phyloP scores from a whole-genome alignment of 2,329 filamentous ascomycete species.

The Clonostachys solani region DNA sequence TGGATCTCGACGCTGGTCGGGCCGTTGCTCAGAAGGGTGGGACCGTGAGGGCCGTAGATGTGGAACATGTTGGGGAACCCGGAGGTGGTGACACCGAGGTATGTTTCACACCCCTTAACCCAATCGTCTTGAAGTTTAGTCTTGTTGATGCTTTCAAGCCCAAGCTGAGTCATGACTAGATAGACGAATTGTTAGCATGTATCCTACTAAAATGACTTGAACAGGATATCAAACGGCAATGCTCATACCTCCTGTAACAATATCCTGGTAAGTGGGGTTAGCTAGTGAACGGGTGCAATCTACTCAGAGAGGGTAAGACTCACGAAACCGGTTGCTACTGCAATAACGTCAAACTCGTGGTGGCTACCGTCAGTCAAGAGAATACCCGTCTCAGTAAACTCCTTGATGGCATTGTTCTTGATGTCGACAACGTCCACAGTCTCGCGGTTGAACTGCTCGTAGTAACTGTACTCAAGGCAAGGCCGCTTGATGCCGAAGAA shows the following conservation, averaged over 20 bases:
- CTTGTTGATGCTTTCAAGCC: constrained; percentile 31
- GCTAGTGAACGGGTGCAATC: too few relatives aligned
- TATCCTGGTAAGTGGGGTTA: constrained; percentile 10
- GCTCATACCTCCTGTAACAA: constrained; percentile 25
- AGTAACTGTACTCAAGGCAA: constrained; percentile 36
- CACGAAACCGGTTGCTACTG: constrained; percentile 40
- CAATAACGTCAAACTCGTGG: constrained; percentile 37
- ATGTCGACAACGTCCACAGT: constrained; percentile 37
- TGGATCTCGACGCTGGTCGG: constrained; percentile 51
- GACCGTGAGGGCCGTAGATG: constrained; percentile 52
- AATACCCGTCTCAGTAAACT: constrained; percentile 35
- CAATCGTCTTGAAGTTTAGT: constrained; percentile 35
- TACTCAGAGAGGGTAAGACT: constrained; percentile 6
- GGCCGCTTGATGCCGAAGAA: constrained; percentile 49
- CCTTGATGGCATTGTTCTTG: constrained; percentile 29
- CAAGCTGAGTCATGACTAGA: constrained; percentile 38
- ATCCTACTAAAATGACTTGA: too few relatives aligned
- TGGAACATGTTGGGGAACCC: constrained; percentile 48
- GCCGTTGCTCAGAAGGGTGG: constrained; percentile 51
- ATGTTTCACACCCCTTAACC: constrained; percentile 32
- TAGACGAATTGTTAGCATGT: neutral
- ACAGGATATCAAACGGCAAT: neutral
- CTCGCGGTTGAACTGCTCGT: constrained; percentile 39
- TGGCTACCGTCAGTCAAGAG: constrained; percentile 30
- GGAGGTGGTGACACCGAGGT: constrained; percentile 35